A percentile compares a stretch with the other conserved stretches of the same genome.
Conservation (phyloP, 75 land plant genomes). For the Pinus albicaulis region DNA sequence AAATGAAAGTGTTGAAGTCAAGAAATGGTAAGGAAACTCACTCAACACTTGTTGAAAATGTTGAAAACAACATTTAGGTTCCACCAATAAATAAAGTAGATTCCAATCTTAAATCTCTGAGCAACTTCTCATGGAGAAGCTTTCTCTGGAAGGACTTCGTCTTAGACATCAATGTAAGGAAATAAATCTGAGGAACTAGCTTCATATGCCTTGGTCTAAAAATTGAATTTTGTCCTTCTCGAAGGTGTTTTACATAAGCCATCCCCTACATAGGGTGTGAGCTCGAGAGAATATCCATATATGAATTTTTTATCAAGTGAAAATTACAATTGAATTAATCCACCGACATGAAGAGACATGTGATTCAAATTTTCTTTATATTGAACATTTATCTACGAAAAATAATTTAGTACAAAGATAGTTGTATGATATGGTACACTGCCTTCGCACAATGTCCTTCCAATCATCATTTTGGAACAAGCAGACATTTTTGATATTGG, state of each 20-base stretch:
- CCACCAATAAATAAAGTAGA: slow-evolving; percentile 83
- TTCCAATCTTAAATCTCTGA: slow-evolving; percentile 67
- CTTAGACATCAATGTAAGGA: slow-evolving; percentile 3
- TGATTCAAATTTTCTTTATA: neutral
- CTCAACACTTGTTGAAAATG: slow-evolving; percentile 79
- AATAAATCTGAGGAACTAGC: no score
- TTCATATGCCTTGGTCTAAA: slow-evolving; percentile 24
- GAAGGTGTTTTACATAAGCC: neutral
- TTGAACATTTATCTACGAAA: neutral
- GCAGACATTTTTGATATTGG: neutral
- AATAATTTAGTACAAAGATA: no score
- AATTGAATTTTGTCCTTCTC: neutral
- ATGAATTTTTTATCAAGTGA: neutral
- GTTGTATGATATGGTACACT: neutral
- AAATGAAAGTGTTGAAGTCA: slow-evolving; percentile 69
- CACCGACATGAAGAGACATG: neutral
- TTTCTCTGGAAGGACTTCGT: slow-evolving; percentile 6
- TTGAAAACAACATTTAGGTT: no score
- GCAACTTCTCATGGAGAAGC: slow-evolving; percentile 20
- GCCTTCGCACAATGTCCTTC: neutral
- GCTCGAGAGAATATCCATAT: neutral
- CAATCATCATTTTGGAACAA: neutral
- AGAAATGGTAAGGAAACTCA: slow-evolving; percentile 72
- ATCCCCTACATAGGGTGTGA: neutral
- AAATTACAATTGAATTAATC: neutral